These are phyloP conservation scores for Mycena chlorophos DNA, from an alignment of 768 basidiomycete species.

Conservation along the genomic window DNA sequence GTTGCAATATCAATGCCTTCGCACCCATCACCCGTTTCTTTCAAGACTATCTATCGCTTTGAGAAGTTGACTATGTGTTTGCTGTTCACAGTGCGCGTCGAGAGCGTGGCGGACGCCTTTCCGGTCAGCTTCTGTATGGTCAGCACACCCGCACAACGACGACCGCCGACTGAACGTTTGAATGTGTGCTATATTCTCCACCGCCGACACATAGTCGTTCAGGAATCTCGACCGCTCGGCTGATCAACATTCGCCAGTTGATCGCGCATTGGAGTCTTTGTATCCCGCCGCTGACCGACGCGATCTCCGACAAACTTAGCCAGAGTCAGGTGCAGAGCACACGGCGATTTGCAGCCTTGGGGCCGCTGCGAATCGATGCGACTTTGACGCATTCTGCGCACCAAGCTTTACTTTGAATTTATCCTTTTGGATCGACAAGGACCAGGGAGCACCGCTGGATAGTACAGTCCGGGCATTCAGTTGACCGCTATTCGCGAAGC, in stretches of 20 bases:
- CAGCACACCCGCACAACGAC: too few species aligned
- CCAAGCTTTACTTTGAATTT: conserved; percentile 16
- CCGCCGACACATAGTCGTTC: too few species aligned
- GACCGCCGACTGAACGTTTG: too few species aligned
- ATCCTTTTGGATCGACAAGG: conserved; percentile 12
- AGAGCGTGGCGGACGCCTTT: too few species aligned
- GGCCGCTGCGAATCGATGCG: conserved; percentile 16
- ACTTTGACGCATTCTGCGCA: conserved; percentile 20
- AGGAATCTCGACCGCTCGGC: too few species aligned
- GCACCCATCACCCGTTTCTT: conserved; percentile 1
- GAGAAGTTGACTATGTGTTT: conserved; percentile 1
- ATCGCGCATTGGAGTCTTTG: too few species aligned
- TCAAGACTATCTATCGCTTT: conserved; percentile 5
- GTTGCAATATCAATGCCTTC: conserved; percentile 12
- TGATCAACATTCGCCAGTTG: too few species aligned
- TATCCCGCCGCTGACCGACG: too few species aligned
- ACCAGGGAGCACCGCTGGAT: conserved; percentile 18
- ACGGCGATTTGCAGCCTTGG: background rate
- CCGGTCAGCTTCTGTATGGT: too few species aligned
- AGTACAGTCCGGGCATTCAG: conserved; percentile 1
- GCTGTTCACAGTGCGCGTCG: background rate
- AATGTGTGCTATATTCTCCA: too few species aligned
- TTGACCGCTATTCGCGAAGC: conserved; percentile 7
- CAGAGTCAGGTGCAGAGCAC: too few species aligned
- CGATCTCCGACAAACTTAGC: too few species aligned